phyloP scores from a whole-genome alignment of 495 filamentous ascomycete genomes.

The Podospora tetraspora region DNA sequence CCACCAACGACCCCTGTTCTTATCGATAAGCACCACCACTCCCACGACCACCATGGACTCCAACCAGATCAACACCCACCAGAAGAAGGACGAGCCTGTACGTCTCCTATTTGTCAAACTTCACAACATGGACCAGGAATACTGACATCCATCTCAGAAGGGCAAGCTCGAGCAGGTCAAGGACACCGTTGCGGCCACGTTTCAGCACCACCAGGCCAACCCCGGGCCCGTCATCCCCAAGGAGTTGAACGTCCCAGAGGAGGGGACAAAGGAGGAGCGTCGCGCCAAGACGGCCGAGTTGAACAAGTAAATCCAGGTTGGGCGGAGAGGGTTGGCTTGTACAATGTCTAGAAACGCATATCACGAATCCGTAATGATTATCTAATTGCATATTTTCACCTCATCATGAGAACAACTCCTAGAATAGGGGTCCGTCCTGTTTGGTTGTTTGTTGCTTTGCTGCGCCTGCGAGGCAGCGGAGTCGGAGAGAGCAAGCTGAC shows the following conservation, averaged over 20 bases:
- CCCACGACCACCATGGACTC: conserved; percentile 17
- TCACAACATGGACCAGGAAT: background rate
- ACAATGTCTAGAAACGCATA: background rate
- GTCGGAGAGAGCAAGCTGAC: background rate
- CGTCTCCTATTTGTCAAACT: background rate
- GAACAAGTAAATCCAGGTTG: conserved; percentile 48
- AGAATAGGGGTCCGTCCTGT: background rate
- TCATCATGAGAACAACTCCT: background rate
- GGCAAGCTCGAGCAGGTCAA: conserved; percentile 22
- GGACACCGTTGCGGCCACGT: conserved; percentile 27
- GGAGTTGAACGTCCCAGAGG: conserved; percentile 41
- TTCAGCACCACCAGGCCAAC: conserved; percentile 42
- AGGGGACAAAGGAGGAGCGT: conserved; percentile 64
- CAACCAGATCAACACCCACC: conserved; percentile 17
- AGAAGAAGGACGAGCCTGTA: conserved; percentile 16
- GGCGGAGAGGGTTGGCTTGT: background rate
- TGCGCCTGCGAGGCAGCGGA: background rate
- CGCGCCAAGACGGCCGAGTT: conserved; percentile 57
- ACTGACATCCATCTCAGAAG: conserved; percentile 2
- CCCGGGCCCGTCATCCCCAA: conserved; percentile 48
- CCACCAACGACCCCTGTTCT: conserved; percentile 4
- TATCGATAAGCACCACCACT: conserved; percentile 6
- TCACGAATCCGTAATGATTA: background rate
- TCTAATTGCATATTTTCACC: background rate
- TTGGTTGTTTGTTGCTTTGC: background rate